Percentiles rank a stretch among this genome's conserved stretches.
Conservation (phyloP, 768 basidiomycete species). For the Rhizopogon sp. region DNA sequence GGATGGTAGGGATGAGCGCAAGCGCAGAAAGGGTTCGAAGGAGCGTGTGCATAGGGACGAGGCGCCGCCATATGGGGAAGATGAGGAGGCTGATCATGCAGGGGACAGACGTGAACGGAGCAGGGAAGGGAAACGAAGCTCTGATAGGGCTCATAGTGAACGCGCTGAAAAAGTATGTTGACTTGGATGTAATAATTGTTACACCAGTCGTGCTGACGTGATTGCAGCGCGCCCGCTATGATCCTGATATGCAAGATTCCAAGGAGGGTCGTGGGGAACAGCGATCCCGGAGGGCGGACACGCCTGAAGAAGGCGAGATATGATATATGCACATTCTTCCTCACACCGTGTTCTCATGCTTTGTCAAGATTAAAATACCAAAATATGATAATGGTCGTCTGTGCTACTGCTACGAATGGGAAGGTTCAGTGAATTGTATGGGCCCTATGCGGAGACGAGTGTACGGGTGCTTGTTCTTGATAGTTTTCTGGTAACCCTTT, state of each 20-base stretch:
- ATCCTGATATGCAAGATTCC: slow-evolving; percentile 39
- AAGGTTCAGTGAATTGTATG: slow-evolving; percentile 46
- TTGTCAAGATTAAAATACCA: background rate
- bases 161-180: slow-evolving; percentile 61
- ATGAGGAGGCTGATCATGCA: slow-evolving; percentile 34
- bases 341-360: background rate
- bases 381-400: background rate
- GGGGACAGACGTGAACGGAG: slow-evolving; percentile 48
- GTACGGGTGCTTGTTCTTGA: slow-evolving; percentile 90
- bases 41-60: slow-evolving; percentile 43
- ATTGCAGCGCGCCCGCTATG: slow-evolving; percentile 49
- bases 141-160: slow-evolving; percentile 44
- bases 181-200: background rate
- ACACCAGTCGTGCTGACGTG: slow-evolving; percentile 7
- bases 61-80: slow-evolving; percentile 30
- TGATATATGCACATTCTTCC: slow-evolving; percentile 24
- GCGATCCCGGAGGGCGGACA: slow-evolving; percentile 53
- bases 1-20: slow-evolving; percentile 44
- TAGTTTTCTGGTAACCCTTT: slow-evolving; percentile 96
- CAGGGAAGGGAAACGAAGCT: slow-evolving; percentile 28
- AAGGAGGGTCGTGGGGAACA: slow-evolving; percentile 37
- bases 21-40: slow-evolving; percentile 35
- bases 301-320: slow-evolving; percentile 87
- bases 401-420: slow-evolving; percentile 22
- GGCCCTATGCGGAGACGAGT: slow-evolving; percentile 91